Evolutionary conservation across 495 filamentous ascomycete genomes (phyloP).

Genomic region (Ramalina intermedia): DNA sequence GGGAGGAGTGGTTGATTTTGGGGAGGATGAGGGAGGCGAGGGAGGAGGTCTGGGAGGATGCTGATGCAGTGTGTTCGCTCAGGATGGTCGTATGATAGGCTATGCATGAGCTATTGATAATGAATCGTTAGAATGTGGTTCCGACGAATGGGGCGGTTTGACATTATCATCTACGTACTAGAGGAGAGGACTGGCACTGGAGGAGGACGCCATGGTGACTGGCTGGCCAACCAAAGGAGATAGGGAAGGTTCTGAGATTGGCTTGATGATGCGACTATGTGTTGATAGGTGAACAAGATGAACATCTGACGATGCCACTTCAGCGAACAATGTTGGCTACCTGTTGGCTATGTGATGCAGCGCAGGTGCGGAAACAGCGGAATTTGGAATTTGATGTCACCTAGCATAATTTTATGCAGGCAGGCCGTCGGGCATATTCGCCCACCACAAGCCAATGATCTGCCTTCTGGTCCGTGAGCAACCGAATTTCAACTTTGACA

Average conservation of each 20-base stretch:
- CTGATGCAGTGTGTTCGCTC: constrained; percentile 68
- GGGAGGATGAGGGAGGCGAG: constrained; percentile 91
- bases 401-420: too few relatives aligned
- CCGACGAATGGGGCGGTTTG: not conserved
- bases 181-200: constrained; percentile 15
- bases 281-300: too few relatives aligned
- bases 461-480: too few relatives aligned
- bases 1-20: constrained; percentile 67
- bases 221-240: not conserved
- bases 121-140: not conserved
- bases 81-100: constrained; percentile 59
- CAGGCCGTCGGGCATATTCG: too few relatives aligned
- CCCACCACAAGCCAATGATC: too few relatives aligned
- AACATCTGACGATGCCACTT: too few relatives aligned
- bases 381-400: too few relatives aligned
- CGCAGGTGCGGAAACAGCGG: too few relatives aligned
- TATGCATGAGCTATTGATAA: constrained; percentile 14
- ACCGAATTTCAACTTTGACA: too few relatives aligned
- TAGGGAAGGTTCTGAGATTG: too few relatives aligned
- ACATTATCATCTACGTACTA: constrained; percentile 7
- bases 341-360: not conserved
- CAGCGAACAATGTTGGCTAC: not conserved
- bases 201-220: constrained; percentile 16
- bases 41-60: constrained; percentile 51
- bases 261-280: too few relatives aligned